A percentile compares a stretch with the other conserved stretches of the same genome.
These are phyloP conservation scores for Pseudogymnoascus sp. DNA, from an alignment of 2,329 filamentous ascomycete species.

Conservation along the genomic window DNA sequence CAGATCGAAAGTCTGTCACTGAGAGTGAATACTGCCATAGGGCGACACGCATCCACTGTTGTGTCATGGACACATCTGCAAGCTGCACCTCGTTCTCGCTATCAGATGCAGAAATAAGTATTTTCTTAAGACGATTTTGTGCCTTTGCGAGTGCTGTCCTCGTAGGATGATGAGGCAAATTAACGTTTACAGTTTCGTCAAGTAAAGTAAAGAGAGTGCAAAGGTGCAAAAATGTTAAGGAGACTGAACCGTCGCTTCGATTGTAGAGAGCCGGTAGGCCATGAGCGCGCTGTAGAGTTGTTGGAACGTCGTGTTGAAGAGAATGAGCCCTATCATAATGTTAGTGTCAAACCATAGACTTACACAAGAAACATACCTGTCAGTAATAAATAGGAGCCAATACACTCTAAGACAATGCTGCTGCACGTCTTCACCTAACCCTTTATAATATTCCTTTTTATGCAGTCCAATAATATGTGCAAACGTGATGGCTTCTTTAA, in stretches of 20 bases:
- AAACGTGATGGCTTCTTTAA: not conserved
- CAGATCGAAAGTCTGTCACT: not conserved
- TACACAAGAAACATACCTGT: not conserved
- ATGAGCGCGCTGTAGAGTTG: no score
- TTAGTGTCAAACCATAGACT: no score
- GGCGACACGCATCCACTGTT: not conserved
- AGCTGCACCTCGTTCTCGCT: not conserved
- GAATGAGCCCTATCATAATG: no score
- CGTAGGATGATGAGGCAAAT: no score
- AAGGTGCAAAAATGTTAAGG: no score
- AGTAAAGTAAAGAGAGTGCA: no score
- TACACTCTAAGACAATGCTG: not conserved
- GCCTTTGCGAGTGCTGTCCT: not conserved
- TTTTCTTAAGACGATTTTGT: no score
- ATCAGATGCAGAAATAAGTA: no score
- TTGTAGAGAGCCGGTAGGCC: no score
- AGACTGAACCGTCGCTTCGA: no score
- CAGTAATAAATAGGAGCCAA: not conserved
- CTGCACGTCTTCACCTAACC: not conserved
- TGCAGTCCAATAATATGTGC: not conserved
- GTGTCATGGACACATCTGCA: not conserved
- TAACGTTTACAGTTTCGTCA: no score
- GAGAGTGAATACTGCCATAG: not conserved
- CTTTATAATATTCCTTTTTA: not conserved
- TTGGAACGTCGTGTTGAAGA: no score